These are phyloP conservation scores for Cutaneotrichosporon sp. DNA, from an alignment of 1,284 basidiomycete genomes.

Conservation along the genomic window DNA sequence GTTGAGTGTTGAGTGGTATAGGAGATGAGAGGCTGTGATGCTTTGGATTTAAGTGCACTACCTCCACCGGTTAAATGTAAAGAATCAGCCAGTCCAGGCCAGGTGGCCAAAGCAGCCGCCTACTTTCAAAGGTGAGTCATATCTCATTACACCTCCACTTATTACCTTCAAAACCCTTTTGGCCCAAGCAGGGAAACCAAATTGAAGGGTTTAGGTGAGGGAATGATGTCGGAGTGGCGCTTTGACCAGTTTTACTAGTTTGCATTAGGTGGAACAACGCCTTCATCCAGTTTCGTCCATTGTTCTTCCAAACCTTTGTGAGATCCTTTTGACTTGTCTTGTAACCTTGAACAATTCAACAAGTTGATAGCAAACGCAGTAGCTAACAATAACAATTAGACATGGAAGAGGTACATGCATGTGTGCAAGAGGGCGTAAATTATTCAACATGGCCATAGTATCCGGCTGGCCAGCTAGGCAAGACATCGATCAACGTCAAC, in stretches of 20 bases:
- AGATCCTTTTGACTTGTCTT: background rate
- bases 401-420: constrained; percentile 5
- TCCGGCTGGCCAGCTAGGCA: background rate
- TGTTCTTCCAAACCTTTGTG: background rate
- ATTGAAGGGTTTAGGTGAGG: background rate
- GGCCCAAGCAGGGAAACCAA: no score
- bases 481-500: background rate
- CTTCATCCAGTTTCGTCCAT: background rate
- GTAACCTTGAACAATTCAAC: background rate
- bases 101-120: no score
- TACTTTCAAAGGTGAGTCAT: no score
- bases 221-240: no score
- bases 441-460: background rate
- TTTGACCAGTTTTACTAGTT: no score
- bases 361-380: background rate
- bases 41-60: background rate
- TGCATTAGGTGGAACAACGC: no score
- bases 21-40: no score
- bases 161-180: no score
- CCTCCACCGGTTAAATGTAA: no score
- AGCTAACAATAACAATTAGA: background rate
- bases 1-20: background rate
- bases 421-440: constrained; percentile 1
- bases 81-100: no score
- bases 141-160: no score